Evolutionary conservation across 2,329 filamentous ascomycete genomes (phyloP), one percentile per base, ranked within the genome.

Genomic region (Paecilomyces niveus): DNA sequence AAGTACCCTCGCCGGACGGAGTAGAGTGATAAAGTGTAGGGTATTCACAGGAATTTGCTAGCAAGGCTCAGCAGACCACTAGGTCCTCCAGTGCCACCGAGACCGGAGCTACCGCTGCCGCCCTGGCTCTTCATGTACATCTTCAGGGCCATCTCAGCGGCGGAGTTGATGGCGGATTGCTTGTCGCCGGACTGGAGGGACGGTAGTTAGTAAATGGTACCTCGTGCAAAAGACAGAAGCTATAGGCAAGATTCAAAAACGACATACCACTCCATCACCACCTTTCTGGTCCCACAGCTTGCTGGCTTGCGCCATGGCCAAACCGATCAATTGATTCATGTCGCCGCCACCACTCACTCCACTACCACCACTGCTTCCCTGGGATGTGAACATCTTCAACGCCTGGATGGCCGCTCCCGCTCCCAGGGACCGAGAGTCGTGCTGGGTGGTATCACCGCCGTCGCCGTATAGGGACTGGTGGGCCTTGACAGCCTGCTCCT

Each of bases 301-400:
- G 68, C 87, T 87, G 33, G 91, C 92, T 78, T 97, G 89, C 8
- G 83, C 85, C 90, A 97, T 92, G 51, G 92, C 92, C 72, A 96
- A 80, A 3, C 88, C 89, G 62, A 96, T 83, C 69, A 96, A 90
- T 61, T 88, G 84, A 72, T 88, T 90, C 81, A 96, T 87, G 65
- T 85, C 84, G 54, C 75, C 76, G 8, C 75, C 72, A 45, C 74
- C 72, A 29, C 67, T 64, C 2, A 66, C 63, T 6, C 68, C 68
- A 5, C 64, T 57, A 21, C 70, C 61, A 18, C 68, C 57, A 11
- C 78, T 74, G 54, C 72, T 75, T 58, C 76, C 73, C 22, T 85
- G 82, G 54, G 82, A 80, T 39, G 82, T 85, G 75, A 96, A 96
- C 91, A 60, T 90, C 89, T 56, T 92, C 87, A 66, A 81, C 77